Evolutionary conservation across 2,329 filamentous ascomycete species (phyloP), one percentile per base, ranked within the genome.

Genomic region (Calcarisporium arbuscula): DNA sequence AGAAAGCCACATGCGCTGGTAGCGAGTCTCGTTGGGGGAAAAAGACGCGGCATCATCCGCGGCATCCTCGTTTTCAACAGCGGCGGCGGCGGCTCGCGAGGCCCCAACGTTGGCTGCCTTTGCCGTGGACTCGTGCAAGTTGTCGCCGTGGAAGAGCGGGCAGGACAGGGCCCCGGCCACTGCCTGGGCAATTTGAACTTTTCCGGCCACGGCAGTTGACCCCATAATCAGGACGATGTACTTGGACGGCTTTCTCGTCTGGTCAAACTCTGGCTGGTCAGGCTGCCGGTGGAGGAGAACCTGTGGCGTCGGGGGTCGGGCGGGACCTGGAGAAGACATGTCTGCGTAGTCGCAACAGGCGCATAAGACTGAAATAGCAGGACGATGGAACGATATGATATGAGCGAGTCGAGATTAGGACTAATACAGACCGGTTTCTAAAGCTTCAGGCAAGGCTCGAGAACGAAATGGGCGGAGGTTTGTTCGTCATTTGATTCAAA

Each of bases 1-100:
- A 5, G 47, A 47, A 7, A 56, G 45, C 54, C 52, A 56, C 50
- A 56, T 54, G 23, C 53, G 47, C 36, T 49, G 50, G 28, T 56
- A 54, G 5, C 51, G 44, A 3, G 34, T 44, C 34, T 52, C 43
- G 16, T 54, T 54, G 4, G 38, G 34, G 22, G 22, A 9, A 25
- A 14, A 25, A 9, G 22, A 25, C 10, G 22, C 14, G 10, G 22
- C 22, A 4, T 14, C 22, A 3, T 25, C 22, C 14, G 22, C 14
- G 10, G 22, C 22, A 10, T 25, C 22, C 22, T 9, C 22, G 4
- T 25, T 25, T 25, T 25, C 22, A n/a, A n/a, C n/a, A n/a, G n/a
- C n/a, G 14, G 22, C 22, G 5, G 40, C 38, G 8, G 8, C 17
- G 12, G 26, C 15, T 17, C 21, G 12, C 12, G 19, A 17, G 10